Percentiles rank a stretch among this genome's conserved stretches.
Conservation (phyloP, 768 basidiomycete species). For the Chalciporus chontae region DNA sequence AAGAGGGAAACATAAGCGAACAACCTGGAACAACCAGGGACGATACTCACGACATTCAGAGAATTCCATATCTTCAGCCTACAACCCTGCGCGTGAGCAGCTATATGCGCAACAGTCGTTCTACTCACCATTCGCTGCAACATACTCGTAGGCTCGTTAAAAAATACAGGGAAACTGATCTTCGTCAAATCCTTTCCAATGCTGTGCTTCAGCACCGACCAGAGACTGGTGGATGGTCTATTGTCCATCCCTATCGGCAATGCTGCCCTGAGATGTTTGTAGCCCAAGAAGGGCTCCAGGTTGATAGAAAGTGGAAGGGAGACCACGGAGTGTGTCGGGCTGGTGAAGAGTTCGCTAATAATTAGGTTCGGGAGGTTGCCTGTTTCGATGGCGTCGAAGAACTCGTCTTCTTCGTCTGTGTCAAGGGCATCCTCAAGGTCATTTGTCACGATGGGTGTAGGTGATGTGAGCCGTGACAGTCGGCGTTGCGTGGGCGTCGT, state of each 20-base stretch:
- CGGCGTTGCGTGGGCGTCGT: slow-evolving; percentile 25
- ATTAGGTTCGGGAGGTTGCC: slow-evolving; percentile 74
- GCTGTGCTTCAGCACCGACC: slow-evolving; percentile 91
- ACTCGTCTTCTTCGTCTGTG: slow-evolving; percentile 90
- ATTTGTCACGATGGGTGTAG: slow-evolving; percentile 16
- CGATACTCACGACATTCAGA: slow-evolving; percentile 73
- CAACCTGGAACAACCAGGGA: neutral
- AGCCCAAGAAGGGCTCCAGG: slow-evolving; percentile 58
- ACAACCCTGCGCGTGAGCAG: slow-evolving; percentile 1
- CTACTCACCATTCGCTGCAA: slow-evolving; percentile 80
- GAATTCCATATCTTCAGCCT: slow-evolving; percentile 97
- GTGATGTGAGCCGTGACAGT: slow-evolving; percentile 11
- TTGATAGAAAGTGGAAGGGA: slow-evolving; percentile 36
- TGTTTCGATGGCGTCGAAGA: slow-evolving; percentile 93
- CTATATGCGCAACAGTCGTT: neutral
- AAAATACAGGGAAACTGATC: slow-evolving; percentile 93
- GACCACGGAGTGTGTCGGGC: slow-evolving; percentile 35
- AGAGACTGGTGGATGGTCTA: slow-evolving; percentile 84
- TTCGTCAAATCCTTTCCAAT: slow-evolving; percentile 97
- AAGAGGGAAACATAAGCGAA: slow-evolving; percentile 7
- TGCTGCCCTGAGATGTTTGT: slow-evolving; percentile 54
- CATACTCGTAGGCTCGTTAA: slow-evolving; percentile 96
- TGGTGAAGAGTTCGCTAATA: slow-evolving; percentile 60
- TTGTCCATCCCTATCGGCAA: slow-evolving; percentile 71
- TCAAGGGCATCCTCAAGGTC: slow-evolving; percentile 37